Conservation (phyloP, 2,329 filamentous ascomycete species). For the Davidsoniella australis region DNA sequence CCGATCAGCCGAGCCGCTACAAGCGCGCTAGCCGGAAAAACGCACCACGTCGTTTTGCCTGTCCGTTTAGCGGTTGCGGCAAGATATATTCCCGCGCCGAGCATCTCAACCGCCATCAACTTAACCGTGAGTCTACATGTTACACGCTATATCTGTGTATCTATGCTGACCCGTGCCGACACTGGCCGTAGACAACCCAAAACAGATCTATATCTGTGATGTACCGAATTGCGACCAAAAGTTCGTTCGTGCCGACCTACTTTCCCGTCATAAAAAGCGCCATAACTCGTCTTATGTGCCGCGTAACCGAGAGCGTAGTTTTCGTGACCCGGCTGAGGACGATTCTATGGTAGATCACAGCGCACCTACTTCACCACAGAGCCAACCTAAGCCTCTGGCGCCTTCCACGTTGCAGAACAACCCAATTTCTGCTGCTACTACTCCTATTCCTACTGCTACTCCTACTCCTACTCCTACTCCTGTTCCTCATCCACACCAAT, state of each 20-base stretch:
- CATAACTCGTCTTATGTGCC: conserved; percentile 39
- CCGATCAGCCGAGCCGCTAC: no score
- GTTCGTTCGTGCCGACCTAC: conserved; percentile 64
- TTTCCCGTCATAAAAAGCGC: conserved; percentile 49
- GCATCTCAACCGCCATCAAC: conserved; percentile 64
- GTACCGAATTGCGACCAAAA: conserved; percentile 56
- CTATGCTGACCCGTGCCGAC: no score
- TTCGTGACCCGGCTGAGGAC: not conserved
- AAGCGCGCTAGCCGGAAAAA: conserved; percentile 34
- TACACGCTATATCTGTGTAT: no score
- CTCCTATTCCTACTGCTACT: no score
- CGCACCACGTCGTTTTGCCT: conserved; percentile 37
- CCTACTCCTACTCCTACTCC: no score
- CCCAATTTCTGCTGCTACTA: no score
- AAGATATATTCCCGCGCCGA: conserved; percentile 70
- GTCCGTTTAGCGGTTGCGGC: conserved; percentile 53
- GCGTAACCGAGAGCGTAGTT: conserved; percentile 27
- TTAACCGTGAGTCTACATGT: conserved; percentile 45
- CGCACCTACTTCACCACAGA: no score
- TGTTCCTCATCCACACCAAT: no score
- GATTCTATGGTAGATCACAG: not conserved
- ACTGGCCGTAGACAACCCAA: conserved; percentile 42
- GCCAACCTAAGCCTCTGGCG: no score
- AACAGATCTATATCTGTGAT: conserved; percentile 64
- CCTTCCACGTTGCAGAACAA: no score